Percentiles rank a stretch among this genome's conserved stretches.
phyloP scores from a whole-genome alignment of 2,329 filamentous ascomycete genomes.

The Pseudogymnoascus sp. region DNA sequence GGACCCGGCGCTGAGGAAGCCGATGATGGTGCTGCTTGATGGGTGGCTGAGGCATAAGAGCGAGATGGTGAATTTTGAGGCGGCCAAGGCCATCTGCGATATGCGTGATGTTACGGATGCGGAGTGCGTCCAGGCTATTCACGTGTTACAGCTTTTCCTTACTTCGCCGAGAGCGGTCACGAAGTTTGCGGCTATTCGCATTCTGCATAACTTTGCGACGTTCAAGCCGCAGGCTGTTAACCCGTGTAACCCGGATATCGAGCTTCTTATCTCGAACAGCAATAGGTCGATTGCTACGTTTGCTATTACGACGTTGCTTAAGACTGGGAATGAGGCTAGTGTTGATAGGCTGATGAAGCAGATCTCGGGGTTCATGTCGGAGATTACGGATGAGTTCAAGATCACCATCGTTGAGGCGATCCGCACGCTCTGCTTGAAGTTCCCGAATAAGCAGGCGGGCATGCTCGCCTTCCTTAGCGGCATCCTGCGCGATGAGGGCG shows the following conservation, averaged over 20 bases:
- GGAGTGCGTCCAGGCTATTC: constrained; percentile 85
- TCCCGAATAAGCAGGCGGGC: constrained; percentile 93
- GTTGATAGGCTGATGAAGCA: constrained; percentile 98
- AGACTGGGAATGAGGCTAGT: constrained; percentile 95
- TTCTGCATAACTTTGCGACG: constrained; percentile 90
- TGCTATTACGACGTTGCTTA: constrained; percentile 93
- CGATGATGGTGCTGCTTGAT: constrained; percentile 95
- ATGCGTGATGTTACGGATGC: constrained; percentile 87
- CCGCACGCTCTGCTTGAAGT: constrained; percentile 91
- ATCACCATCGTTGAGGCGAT: constrained; percentile 99
- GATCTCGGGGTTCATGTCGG: constrained; percentile 95
- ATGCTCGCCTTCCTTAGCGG: constrained; percentile 97
- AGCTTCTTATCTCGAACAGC: constrained; percentile 90
- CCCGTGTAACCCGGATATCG: constrained; percentile 93
- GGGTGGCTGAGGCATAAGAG: constrained; percentile 97
- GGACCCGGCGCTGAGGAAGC: constrained; percentile 77
- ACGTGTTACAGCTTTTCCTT: constrained; percentile 92
- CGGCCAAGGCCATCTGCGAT: constrained; percentile 94
- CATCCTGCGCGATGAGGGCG: constrained; percentile 93
- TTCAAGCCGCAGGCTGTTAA: constrained; percentile 93
- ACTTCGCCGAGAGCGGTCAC: constrained; percentile 92
- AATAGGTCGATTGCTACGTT: constrained; percentile 98
- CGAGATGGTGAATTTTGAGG: constrained; percentile 99
- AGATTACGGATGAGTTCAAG: constrained; percentile 99
- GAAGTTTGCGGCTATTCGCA: constrained; percentile 94